A percentile compares a stretch with the other conserved stretches of the same genome.
These are phyloP conservation scores for Shiraia sp. DNA, from an alignment of 2,329 filamentous ascomycete species.

Conservation along the genomic window DNA sequence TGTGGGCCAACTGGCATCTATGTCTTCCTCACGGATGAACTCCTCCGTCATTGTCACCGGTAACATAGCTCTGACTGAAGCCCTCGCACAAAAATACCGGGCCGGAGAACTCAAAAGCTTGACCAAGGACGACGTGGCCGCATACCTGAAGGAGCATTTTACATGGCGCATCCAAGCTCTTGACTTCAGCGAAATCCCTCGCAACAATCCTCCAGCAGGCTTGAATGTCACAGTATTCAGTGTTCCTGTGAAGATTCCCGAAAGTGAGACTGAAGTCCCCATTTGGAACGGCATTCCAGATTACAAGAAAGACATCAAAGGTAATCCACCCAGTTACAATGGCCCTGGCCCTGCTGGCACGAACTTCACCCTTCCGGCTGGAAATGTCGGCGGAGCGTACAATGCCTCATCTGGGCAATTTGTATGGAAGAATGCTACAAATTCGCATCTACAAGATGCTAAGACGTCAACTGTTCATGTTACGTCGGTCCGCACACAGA, in stretches of 20 bases:
- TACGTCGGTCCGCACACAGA: too few species aligned
- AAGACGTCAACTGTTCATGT: too few species aligned
- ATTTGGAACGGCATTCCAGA: constrained; percentile 25
- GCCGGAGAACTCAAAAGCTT: constrained; percentile 31
- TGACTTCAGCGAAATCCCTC: constrained; percentile 34
- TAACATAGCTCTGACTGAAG: constrained; percentile 45
- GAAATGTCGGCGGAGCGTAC: constrained; percentile 12
- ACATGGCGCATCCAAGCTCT: constrained; percentile 38
- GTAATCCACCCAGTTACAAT: constrained; percentile 28
- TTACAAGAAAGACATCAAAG: constrained; percentile 30
- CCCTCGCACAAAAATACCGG: constrained; percentile 31
- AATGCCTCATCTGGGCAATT: constrained; percentile 14
- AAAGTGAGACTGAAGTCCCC: constrained; percentile 30
- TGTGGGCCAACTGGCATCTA: constrained; percentile 46
- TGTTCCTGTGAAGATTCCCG: constrained; percentile 28
- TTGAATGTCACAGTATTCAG: constrained; percentile 35
- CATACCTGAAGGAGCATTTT: constrained; percentile 34
- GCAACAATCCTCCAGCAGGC: constrained; percentile 28
- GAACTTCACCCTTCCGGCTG: constrained; percentile 15
- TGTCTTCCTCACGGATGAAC: constrained; percentile 43
- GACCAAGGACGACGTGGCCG: constrained; percentile 21
- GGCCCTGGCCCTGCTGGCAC: constrained; percentile 19
- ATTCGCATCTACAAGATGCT: too few species aligned
- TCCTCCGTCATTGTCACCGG: constrained; percentile 46
- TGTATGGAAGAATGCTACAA: constrained; percentile 17